Percentiles rank a stretch among this genome's conserved stretches.
phyloP scores from a whole-genome alignment of 169 alveolate genomes.

The Theileria annulata region DNA sequence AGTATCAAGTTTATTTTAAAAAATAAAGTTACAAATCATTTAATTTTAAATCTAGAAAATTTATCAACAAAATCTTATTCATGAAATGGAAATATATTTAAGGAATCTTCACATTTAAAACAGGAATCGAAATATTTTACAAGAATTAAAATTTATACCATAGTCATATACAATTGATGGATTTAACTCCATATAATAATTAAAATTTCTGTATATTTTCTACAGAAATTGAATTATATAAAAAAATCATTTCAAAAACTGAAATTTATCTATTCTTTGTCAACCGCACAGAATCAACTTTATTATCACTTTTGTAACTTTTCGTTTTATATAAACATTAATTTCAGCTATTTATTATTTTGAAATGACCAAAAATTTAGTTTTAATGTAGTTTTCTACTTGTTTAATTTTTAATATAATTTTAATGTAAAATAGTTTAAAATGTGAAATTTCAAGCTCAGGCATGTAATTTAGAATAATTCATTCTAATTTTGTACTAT shows the following conservation, averaged over 20 bases:
- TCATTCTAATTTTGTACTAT: background rate
- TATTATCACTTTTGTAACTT: background rate
- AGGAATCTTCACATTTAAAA: background rate
- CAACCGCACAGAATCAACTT: background rate
- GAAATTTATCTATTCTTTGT: background rate
- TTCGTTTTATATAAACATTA: background rate
- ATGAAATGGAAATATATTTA: background rate
- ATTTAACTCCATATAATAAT: background rate
- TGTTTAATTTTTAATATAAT: background rate
- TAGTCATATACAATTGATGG: background rate
- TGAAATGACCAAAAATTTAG: background rate
- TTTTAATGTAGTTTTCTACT: background rate
- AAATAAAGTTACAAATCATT: background rate
- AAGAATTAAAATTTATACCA: background rate
- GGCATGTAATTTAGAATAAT: background rate
- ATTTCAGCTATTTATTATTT: background rate
- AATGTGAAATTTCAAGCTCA: background rate
- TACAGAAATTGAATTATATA: background rate
- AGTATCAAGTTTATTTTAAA: background rate
- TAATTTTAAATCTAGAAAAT: too few relatives aligned
- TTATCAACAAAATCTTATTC: background rate
- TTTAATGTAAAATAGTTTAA: background rate
- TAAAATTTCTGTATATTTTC: background rate
- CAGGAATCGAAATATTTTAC: background rate
- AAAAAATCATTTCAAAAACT: background rate